These are phyloP conservation scores for Diplodia scrobiculata DNA, from an alignment of 2,329 filamentous ascomycete species.

Conservation along the genomic window DNA sequence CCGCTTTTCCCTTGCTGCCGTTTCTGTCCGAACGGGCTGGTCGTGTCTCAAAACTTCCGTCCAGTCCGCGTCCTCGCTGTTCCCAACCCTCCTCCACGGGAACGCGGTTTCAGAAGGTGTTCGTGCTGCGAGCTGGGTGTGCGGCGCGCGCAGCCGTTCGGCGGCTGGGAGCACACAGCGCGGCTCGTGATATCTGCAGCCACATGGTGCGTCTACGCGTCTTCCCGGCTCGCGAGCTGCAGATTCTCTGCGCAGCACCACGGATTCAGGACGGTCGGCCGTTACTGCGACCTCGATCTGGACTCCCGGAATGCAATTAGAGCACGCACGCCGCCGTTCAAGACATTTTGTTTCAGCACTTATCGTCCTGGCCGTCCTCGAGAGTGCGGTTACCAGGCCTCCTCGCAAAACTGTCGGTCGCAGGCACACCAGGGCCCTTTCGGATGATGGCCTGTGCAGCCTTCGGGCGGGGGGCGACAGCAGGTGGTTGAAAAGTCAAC, in stretches of 20 bases:
- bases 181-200: slow-evolving; percentile 24
- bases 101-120: slow-evolving; percentile 5
- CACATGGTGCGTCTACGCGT: slow-evolving; percentile 23
- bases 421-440: neutral
- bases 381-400: neutral
- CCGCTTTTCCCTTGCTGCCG: slow-evolving; percentile 11
- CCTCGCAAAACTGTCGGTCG: neutral
- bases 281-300: slow-evolving; percentile 1
- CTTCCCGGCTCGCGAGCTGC: slow-evolving; percentile 11
- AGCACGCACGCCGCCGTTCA: neutral
- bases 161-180: slow-evolving; percentile 13
- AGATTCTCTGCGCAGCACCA: slow-evolving; percentile 14
- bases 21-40: slow-evolving; percentile 4
- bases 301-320: slow-evolving; percentile 15
- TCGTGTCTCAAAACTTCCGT: slow-evolving; percentile 16
- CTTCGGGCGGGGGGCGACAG: neutral
- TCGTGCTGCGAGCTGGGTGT: neutral
- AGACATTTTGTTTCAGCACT: slow-evolving; percentile 22
- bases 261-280: neutral
- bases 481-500: neutral
- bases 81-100: neutral
- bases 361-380: slow-evolving; percentile 5
- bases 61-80: neutral
- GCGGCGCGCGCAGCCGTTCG: slow-evolving; percentile 12
- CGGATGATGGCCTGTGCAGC: slow-evolving; percentile 1